phyloP scores from a whole-genome alignment of 257 asterid genomes.

The Plantago elongata region DNA sequence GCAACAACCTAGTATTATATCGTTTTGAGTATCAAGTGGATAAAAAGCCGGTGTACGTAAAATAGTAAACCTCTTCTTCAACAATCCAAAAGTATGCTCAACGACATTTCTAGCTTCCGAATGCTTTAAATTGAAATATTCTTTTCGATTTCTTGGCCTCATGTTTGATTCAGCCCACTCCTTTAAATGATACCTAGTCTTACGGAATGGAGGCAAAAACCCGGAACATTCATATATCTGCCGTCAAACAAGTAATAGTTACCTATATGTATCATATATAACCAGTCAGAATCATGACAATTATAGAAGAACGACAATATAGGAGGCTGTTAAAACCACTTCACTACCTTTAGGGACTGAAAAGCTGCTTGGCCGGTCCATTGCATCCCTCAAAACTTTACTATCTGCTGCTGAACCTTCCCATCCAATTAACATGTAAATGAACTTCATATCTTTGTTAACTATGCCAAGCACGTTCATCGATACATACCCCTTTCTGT shows the following conservation, averaged over 20 bases:
- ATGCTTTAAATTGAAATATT: not conserved
- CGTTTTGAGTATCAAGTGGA: not conserved
- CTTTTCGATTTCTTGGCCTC: not conserved
- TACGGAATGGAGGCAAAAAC: not conserved
- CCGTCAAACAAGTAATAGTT: slow-evolving; percentile 2
- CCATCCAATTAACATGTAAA: not conserved
- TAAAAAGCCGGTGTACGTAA: not conserved
- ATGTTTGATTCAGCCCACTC: not conserved
- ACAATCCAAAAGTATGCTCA: not conserved
- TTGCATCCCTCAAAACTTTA: not conserved
- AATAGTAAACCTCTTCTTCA: not conserved
- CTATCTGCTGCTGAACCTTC: not conserved
- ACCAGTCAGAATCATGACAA: too few relatives aligned
- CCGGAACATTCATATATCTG: slow-evolving; percentile 4
- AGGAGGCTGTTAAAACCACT: not conserved
- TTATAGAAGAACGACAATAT: too few relatives aligned
- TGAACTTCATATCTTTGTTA: too few relatives aligned
- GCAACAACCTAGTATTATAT: not conserved
- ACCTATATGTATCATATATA: not conserved
- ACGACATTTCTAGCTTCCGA: not conserved
- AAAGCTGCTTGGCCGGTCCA: not conserved
- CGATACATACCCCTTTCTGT: not conserved
- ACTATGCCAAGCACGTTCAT: not conserved
- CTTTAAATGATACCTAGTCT: not conserved
- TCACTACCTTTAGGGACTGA: not conserved